Base-by-base conservation (phyloP, 805 yeast genomes). In the Wickerhamomyces alni region DNA sequence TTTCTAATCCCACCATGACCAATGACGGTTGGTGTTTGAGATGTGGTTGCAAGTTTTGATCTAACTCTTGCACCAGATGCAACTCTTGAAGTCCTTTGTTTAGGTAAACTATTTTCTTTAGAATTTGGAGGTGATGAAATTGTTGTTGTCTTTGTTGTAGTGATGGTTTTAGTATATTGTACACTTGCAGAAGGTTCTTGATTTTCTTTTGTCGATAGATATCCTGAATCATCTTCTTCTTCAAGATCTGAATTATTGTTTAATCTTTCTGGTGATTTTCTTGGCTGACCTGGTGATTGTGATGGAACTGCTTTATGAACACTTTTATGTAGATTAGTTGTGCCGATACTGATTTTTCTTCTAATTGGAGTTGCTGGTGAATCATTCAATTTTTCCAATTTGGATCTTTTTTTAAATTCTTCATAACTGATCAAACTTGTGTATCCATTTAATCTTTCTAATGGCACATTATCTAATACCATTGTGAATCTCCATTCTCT, bases 261-360 rank as follows among this genome's bases (percentile, higher is more conserved):
- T 30, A 33, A 49, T 61, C 61, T 52, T 58, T 51, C 62, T 64
- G 59, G 64, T 51, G 50, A 57, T 41, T 91, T 91, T 55, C 97
- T 75, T 30, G 99, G 99, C 62, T 93, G 99, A 2, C 98, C 99
- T 0, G 99, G 99, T 2, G 96, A 87, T 37, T 87, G 87, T 48
- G 75, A 74, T 5, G 98, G 99, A 16, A 93, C 88, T 0, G 93
- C 93, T 29, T 80, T 75, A 52, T 75, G 83, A 25, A 77, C 74
- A 50, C 81, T 78, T 38, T 80, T 75, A 25, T 70, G 67, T 27
- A 83, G 76, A 41, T 77, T 75, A 0, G 86, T 80, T 4, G 89
- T 84, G 40, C 80, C 71, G 46, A 77, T 76, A 47, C 80, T 69
- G 42, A 78, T 75, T 50, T 81, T 72, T 56, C 87, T 73, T 57